Base-by-base conservation (phyloP, 23 red algal genomes). In the Rhodosorus marinus region DNA sequence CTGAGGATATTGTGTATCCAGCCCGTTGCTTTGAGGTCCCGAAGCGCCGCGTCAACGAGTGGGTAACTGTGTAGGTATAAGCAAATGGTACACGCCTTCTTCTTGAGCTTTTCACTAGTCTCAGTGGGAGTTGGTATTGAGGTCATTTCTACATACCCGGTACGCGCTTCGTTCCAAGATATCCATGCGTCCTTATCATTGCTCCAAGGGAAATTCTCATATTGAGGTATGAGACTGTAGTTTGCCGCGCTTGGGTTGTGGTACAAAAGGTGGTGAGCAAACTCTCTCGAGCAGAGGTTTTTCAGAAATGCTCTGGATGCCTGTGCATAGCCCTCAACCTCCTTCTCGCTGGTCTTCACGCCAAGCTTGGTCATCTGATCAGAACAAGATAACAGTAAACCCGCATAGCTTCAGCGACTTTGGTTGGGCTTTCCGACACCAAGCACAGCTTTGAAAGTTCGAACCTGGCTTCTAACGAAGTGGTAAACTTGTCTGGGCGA, bases 31-130 rank as follows among this genome's bases (percentile, higher is more conserved):
- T 48, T 26, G 15, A 95, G 57, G 59, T 95, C 69, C 6, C 88
- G 70, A 67, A 95, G 83, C 8, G 88, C 88, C 15, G 88, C 88
- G 48, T 95, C 88, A n/a, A 95, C 78, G 35, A 95, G 69, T 17
- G 88, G 88, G 67, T 80, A 95, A n/a, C n/a, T n/a, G n/a, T n/a
- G n/a, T n/a, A n/a, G n/a, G n/a, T n/a, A n/a, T n/a, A n/a, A n/a
- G n/a, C n/a, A n/a, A n/a, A n/a, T n/a, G n/a, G n/a, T n/a, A n/a
- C n/a, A n/a, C n/a, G n/a, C n/a, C n/a, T n/a, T n/a, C n/a, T n/a
- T n/a, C n/a, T n/a, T n/a, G n/a, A n/a, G n/a, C n/a, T n/a, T n/a
- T n/a, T n/a, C n/a, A n/a, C n/a, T n/a, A n/a, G n/a, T n/a, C n/a
- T n/a, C n/a, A n/a, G n/a, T n/a, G n/a, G n/a, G n/a, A n/a, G n/a